These are phyloP conservation scores for Podospora conica DNA, from an alignment of 495 filamentous ascomycete genomes.

Conservation along the genomic window DNA sequence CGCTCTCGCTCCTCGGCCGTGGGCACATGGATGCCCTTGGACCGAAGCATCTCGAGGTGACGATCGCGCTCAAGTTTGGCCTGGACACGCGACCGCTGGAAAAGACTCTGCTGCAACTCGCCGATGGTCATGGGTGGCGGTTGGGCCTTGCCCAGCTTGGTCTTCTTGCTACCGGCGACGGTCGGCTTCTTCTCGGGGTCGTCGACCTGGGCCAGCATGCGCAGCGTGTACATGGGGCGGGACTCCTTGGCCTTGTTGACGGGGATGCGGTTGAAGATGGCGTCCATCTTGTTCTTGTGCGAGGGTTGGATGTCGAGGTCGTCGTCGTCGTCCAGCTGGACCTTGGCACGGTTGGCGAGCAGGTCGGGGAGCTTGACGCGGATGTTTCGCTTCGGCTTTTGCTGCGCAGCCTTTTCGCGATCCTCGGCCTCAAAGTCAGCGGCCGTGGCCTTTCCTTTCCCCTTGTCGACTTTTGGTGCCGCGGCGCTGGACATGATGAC, in stretches of 20 bases:
- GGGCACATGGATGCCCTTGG: constrained; percentile 74
- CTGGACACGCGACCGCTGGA: constrained; percentile 69
- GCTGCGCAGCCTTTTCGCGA: constrained; percentile 2
- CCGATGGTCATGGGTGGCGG: constrained; percentile 55
- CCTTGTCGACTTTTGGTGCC: constrained; percentile 42
- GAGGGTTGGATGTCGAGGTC: constrained; percentile 34
- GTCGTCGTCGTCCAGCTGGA: constrained; percentile 36
- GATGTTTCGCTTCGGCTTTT: constrained; percentile 31
- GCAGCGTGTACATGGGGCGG: constrained; percentile 58
- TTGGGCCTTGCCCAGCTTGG: constrained; percentile 28
- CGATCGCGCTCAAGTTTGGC: constrained; percentile 72
- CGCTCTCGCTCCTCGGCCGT: constrained; percentile 79
- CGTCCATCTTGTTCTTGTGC: constrained; percentile 38
- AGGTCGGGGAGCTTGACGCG: constrained; percentile 36
- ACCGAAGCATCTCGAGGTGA: constrained; percentile 66
- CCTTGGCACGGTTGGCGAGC: constrained; percentile 22
- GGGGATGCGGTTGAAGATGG: constrained; percentile 66
- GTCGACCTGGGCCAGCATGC: constrained; percentile 68
- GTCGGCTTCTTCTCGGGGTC: constrained; percentile 40
- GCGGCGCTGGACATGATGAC: constrained; percentile 14
- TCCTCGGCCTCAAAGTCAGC: constrained; percentile 19
- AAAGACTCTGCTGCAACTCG: constrained; percentile 62
- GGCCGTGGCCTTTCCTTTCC: constrained; percentile 46
- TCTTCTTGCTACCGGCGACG: constrained; percentile 16
- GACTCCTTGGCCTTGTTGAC: constrained; percentile 52